Percentiles rank a stretch among this genome's conserved stretches.
Conservation (phyloP, 2,329 filamentous ascomycete species). For the Waltergamsia citrina region DNA sequence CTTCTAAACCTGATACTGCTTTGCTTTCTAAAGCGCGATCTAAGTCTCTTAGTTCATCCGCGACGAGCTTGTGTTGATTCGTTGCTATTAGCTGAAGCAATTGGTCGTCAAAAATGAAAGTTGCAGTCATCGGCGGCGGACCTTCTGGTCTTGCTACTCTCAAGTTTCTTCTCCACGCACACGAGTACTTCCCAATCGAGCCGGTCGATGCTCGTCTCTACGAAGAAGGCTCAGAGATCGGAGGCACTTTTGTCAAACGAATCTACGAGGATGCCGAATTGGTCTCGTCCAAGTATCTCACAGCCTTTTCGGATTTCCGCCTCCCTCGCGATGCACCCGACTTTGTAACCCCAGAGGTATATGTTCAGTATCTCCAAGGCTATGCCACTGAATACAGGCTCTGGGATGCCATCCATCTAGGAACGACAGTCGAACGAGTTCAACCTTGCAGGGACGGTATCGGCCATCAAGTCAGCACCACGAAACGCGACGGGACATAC, state of each 20-base stretch:
- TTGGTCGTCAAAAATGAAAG: conserved; percentile 13
- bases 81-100: too few relatives aligned
- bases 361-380: conserved; percentile 27
- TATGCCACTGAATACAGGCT: conserved; percentile 27
- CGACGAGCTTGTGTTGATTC: too few relatives aligned
- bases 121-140: conserved; percentile 29
- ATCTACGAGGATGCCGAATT: conserved; percentile 31
- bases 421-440: conserved; percentile 3
- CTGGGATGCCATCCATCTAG: conserved; percentile 21
- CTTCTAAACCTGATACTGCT: too few relatives aligned
- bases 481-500: neutral
- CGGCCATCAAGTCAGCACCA: conserved; percentile 3
- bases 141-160: conserved; percentile 27
- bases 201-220: conserved; percentile 29
- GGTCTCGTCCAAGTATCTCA: conserved; percentile 34
- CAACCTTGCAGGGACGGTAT: neutral
- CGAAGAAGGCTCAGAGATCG: conserved; percentile 29
- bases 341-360: conserved; percentile 26
- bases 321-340: conserved; percentile 25
- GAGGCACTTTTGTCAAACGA: conserved; percentile 31
- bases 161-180: conserved; percentile 24
- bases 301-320: conserved; percentile 33
- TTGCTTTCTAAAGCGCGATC: too few relatives aligned
- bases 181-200: conserved; percentile 18
- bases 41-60: too few relatives aligned